Evolutionary conservation across 208 protist species (phyloP), one percentile per base, ranked within the genome.

Genomic region (Leishmania guyanensis): DNA sequence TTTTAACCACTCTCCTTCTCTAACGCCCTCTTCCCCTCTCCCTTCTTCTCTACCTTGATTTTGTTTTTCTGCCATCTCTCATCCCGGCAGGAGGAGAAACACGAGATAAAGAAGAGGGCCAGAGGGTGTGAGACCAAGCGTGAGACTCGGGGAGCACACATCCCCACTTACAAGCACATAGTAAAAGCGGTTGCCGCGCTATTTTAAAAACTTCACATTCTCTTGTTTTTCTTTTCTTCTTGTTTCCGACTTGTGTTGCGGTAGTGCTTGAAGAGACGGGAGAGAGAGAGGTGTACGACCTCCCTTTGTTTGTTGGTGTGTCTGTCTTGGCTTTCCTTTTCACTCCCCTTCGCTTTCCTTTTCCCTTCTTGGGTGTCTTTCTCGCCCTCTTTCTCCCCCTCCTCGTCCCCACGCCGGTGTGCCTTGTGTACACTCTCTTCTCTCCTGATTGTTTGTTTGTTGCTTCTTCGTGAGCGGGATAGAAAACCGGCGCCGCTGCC

Each of bases 91-190:
- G 26, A 14, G 12, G 6, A 22, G 33, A 53, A 36, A 29, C 26
- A 16, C 43, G 26, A 22, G n/a, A 54, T 26, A 54, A 43, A 73
- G 0, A 26, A 12, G 36, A 53, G 69, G 46, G 20, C 26, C 46
- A 33, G 69, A 73, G 69, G 22, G 53, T n/a, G 69, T 46, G 69
- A 73, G 69, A 73, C 53, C 33, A 46, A 73, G 68, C 68, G 68
- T 53, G 68, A 33, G 68, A 53, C 69, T 17, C 17, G 54, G 69
- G 26, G 69, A 73, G 26, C 33, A 54, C 46, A 54, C 39, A 43
- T 36, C 68, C 46, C 43, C 22, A 71, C 26, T 22, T 8, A 5
- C 10, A 33, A 54, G 48, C 22, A 54, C 22, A 5, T 12, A n/a
- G 6, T 5, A 72, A 72, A 72, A 72, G 39, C 16, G n/a, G 48